Evolutionary conservation across 1,284 basidiomycete species (phyloP).

Genomic region (Coriolopsis trogii): DNA sequence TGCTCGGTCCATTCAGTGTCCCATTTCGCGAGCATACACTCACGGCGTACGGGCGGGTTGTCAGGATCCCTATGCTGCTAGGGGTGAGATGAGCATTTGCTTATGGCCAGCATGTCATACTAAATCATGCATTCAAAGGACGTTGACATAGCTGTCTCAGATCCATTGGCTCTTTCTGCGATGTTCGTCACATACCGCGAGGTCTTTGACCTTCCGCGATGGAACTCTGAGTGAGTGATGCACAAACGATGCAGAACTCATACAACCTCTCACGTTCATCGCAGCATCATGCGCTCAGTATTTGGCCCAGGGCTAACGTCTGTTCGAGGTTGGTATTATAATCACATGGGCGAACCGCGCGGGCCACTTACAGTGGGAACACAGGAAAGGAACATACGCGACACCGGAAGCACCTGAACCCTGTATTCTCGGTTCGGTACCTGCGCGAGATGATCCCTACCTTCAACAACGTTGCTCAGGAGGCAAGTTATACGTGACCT

Average conservation of each 20-base stretch:
- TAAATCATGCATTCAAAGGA: neutral
- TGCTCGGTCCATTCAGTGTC: slow-evolving; percentile 3
- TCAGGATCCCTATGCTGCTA: slow-evolving; percentile 2
- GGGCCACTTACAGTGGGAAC: neutral
- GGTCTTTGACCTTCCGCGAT: neutral
- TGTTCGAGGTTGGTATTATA: neutral
- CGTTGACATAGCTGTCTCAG: slow-evolving; percentile 6
- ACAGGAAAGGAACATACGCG: slow-evolving; percentile 3
- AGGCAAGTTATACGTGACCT: neutral
- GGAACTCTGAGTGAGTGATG: neutral
- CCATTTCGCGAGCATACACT: slow-evolving; percentile 7
- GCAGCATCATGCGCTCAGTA: slow-evolving; percentile 2
- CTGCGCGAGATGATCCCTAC: slow-evolving; percentile 8
- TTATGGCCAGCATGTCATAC: neutral
- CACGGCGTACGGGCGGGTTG: slow-evolving; percentile 1
- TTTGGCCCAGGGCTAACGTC: slow-evolving; percentile 4
- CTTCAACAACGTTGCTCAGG: slow-evolving; percentile 6
- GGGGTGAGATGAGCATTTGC: neutral
- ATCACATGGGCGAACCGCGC: too few relatives aligned
- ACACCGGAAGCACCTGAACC: slow-evolving; percentile 10
- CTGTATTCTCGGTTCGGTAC: slow-evolving; percentile 11
- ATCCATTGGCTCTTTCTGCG: slow-evolving; percentile 5
- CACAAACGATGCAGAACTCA: neutral
- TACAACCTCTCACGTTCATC: neutral
- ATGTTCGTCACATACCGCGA: slow-evolving; percentile 11